These are phyloP conservation scores for Neurospora terricola DNA, from an alignment of 495 filamentous ascomycete species.

Conservation along the genomic window DNA sequence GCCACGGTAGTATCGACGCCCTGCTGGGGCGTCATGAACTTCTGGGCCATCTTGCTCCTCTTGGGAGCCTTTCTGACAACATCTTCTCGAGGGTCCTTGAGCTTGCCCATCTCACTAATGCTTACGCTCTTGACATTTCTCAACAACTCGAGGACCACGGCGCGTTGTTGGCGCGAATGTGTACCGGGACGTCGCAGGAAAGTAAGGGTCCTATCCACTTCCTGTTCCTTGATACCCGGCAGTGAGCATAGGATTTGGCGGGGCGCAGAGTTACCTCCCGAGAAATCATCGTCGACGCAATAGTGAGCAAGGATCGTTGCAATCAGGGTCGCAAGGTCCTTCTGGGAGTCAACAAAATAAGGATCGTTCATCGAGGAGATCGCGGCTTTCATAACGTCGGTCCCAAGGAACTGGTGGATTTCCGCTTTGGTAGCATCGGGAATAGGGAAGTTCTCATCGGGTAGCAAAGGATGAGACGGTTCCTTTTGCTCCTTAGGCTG, in stretches of 20 bases:
- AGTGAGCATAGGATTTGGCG: conserved; percentile 43
- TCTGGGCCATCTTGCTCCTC: conserved; percentile 46
- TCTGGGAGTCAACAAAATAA: conserved; percentile 94
- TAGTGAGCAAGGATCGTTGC: conserved; percentile 75
- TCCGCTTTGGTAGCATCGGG: conserved; percentile 39
- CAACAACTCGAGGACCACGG: conserved; percentile 75
- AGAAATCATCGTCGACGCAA: conserved; percentile 9
- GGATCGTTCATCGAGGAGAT: conserved; percentile 86
- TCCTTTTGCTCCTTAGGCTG: background rate
- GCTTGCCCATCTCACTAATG: conserved; percentile 85
- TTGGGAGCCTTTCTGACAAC: background rate
- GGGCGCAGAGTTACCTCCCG: conserved; percentile 48
- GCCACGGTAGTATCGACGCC: background rate
- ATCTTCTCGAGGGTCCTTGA: conserved; percentile 37
- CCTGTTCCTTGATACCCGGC: conserved; percentile 41
- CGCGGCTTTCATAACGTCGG: conserved; percentile 70
- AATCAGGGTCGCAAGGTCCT: conserved; percentile 81
- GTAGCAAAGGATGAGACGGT: background rate
- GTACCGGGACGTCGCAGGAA: conserved; percentile 38
- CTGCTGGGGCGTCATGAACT: conserved; percentile 38
- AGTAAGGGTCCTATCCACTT: conserved; percentile 53
- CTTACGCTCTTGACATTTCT: conserved; percentile 79
- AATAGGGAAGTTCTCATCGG: conserved; percentile 36
- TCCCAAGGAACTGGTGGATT: conserved; percentile 85
- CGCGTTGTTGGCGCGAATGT: conserved; percentile 65